Percentiles rank a stretch among this genome's conserved stretches.
Conservation (phyloP, 2,329 filamentous ascomycete species). For the Curvularia lunata region DNA sequence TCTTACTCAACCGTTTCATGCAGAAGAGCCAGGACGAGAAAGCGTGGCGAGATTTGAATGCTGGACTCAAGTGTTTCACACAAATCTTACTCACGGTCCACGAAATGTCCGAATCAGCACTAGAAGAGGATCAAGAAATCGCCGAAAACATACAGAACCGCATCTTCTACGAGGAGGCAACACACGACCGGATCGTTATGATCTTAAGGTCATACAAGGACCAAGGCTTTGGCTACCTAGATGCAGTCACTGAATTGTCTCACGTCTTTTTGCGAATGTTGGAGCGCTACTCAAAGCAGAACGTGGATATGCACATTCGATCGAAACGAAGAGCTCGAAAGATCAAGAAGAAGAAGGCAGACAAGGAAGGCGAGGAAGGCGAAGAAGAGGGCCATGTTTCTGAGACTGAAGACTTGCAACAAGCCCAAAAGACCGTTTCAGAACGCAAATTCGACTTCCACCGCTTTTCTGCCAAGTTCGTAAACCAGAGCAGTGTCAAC, state of each 20-base stretch:
- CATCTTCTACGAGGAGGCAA: conserved; percentile 98
- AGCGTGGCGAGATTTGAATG: conserved; percentile 83
- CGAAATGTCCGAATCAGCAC: conserved; percentile 82
- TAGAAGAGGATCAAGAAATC: conserved; percentile 96
- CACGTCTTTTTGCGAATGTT: conserved; percentile 92
- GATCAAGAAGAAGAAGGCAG: conserved; percentile 68
- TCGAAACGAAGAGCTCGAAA: conserved; percentile 75
- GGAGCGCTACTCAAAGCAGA: conserved; percentile 93
- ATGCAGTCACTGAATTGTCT: conserved; percentile 86
- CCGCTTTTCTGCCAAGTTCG: conserved; percentile 80
- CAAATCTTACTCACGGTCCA: conserved; percentile 92
- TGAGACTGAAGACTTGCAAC: conserved; percentile 70
- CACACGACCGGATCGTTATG: conserved; percentile 83
- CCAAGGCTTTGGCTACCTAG: conserved; percentile 91
- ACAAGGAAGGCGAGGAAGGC: conserved; percentile 58
- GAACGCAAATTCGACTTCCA: conserved; percentile 96
- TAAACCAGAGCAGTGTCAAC: conserved; percentile 83
- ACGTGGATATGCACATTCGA: conserved; percentile 89
- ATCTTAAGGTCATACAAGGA: conserved; percentile 88
- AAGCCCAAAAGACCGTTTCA: conserved; percentile 72
- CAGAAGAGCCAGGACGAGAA: conserved; percentile 80
- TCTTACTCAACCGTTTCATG: conserved; percentile 83
- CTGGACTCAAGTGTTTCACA: conserved; percentile 91
- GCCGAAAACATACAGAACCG: conserved; percentile 95
- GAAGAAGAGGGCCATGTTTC: conserved; percentile 64